Evolutionary conservation across 305 asterid species (phyloP).

Genomic region (Solanum hybrid): DNA sequence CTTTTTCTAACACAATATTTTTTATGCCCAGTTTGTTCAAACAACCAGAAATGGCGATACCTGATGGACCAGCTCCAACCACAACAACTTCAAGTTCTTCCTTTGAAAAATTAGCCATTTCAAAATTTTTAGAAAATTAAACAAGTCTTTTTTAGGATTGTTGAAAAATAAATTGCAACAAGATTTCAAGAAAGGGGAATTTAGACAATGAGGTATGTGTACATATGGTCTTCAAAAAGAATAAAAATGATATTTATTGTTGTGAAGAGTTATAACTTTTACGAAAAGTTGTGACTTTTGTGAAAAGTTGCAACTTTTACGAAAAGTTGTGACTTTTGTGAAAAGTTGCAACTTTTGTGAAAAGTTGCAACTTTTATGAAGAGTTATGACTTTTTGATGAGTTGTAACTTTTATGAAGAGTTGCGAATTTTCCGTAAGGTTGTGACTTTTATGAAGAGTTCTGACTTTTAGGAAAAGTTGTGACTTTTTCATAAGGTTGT

Average conservation of each 20-base stretch:
- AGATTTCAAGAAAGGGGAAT: neutral
- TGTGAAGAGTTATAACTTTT: neutral
- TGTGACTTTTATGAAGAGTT: neutral
- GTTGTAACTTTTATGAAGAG: neutral
- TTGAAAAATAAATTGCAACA: neutral
- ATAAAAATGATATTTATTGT: neutral
- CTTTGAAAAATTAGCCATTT: neutral
- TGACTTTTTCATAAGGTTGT: neutral
- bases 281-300: neutral
- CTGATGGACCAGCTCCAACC: neutral
- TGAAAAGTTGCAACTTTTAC: too few species aligned
- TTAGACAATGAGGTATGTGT: neutral
- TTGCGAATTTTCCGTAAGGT: neutral
- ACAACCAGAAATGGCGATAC: neutral
- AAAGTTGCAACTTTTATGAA: too few species aligned
- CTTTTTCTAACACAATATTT: neutral
- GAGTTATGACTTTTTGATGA: neutral
- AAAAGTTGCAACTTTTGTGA: too few species aligned
- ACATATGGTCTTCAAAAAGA: neutral
- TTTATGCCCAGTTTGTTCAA: neutral
- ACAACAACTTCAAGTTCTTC: neutral
- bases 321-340: too few species aligned
- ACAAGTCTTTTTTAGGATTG: too few species aligned
- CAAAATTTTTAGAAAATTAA: too few species aligned
- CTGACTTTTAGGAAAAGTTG: neutral